Evolutionary conservation across 805 yeast genomes (phyloP).

Genomic region (Saccharomycopsis vini): DNA sequence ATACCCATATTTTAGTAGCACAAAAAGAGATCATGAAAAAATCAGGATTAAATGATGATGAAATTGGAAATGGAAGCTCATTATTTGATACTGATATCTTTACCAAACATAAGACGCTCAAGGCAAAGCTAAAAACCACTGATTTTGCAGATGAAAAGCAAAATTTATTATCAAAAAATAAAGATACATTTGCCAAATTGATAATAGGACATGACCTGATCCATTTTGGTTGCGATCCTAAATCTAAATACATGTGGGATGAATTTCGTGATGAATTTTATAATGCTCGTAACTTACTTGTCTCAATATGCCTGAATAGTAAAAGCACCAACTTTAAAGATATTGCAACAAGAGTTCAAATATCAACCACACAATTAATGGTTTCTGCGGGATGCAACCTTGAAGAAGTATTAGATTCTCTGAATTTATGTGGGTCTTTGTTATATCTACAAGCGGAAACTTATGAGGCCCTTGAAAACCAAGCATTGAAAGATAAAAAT

Average conservation of each 20-base stretch:
- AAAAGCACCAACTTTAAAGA: slow-evolving; percentile 54
- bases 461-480: slow-evolving; percentile 40
- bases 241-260: slow-evolving; percentile 49
- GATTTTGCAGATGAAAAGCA: background rate
- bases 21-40: slow-evolving; percentile 50
- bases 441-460: slow-evolving; percentile 60
- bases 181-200: too few relatives aligned
- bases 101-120: background rate
- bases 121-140: background rate
- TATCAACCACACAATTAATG: slow-evolving; percentile 65
- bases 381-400: slow-evolving; percentile 59
- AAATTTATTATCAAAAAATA: background rate
- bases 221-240: background rate
- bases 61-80: background rate
- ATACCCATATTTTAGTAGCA: slow-evolving; percentile 57
- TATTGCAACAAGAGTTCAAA: slow-evolving; percentile 45
- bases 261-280: slow-evolving; percentile 73
- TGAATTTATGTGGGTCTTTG: slow-evolving; percentile 63
- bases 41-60: slow-evolving; percentile 24
- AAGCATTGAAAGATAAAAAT: slow-evolving; percentile 24
- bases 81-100: background rate
- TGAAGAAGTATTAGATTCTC: slow-evolving; percentile 53
- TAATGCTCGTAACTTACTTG: slow-evolving; percentile 65
- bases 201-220: background rate
- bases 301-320: slow-evolving; percentile 43